Base-by-base conservation (phyloP, 345 rosid species). In the Mercurialis annua region DNA sequence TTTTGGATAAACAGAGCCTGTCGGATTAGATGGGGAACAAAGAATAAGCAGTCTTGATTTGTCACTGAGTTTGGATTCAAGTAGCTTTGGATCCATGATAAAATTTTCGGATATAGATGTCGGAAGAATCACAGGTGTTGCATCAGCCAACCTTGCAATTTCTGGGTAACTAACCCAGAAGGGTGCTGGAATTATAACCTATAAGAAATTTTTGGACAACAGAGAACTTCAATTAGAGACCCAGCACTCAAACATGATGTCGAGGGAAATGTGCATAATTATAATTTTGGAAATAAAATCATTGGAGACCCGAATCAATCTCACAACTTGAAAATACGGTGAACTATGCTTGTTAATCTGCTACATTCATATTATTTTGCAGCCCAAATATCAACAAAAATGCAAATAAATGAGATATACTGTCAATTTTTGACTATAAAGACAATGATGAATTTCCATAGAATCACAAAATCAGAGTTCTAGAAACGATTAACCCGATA, bases 91-190 rank as follows among this genome's bases (percentile, higher is more conserved):
- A 79, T 95, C 85, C 89, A 95, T 73, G 24, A 95, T 81, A 77
- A 95, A 95, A 43, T 95, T 78, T 26, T 88, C 83, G n/a, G 92
- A 86, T 64, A 95, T 90, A 69, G 71, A 75, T 17, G 99, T 86
- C 42, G 92, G 97, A 81, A 92, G 82, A 65, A 92, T 80, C 71
- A 88, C 97, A 3, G 99, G 99, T 18, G 85, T 85, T 73, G 99
- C 99, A 77, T 92, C 97, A 4, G 97, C 98, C 49, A 95, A 68
- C 81, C 96, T 90, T 49, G 92, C 96, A 50, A 92, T 91, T 83
- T 95, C 98, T 6, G 98, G 93, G 82, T 95, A 95, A 85, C 99
- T 95, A 59, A 95, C 99, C 89, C 89, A 95, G 73, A 57, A 95
- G 15, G 99, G 99, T 64, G 93, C 96, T 14, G 99, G 99, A 72